Evolutionary conservation across 2,329 filamentous ascomycete genomes (phyloP), one percentile per base, ranked within the genome.

Genomic region (Zelopaecilomyces penicillatus): DNA sequence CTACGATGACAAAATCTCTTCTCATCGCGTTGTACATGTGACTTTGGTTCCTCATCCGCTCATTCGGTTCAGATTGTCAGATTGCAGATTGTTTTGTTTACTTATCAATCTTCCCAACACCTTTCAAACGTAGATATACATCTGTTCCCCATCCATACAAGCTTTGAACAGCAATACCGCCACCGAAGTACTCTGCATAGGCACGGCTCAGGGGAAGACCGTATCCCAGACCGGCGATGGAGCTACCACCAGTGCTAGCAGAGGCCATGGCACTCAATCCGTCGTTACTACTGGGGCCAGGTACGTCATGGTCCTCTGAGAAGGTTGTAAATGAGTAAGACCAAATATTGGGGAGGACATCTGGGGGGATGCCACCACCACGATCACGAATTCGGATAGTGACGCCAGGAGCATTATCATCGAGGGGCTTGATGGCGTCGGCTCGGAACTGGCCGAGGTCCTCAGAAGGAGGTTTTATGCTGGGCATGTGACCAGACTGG

Each of bases 241-340:
- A 91, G 60, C 85, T 90, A 1, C 79, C 76, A 42, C 87, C 85
- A 0, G 78, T 80, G 44, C 81, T 83, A 30, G 81, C 80, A 2
- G 77, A 77, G 1, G 85, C 83, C 40, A 96, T 83, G 4, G 83
- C 81, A 56, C 83, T 85, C 50, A 96, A 67, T 0, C 85, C 86
- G 30, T 68, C 65, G 30, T 62, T 60, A 37, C 67, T 64, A 32
- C 66, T 62, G 6, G 68, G 64, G 19, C 64, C 65, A 30, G 65
- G 62, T 39, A 67, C 52, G 4, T 69, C 68, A 36, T 68, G 60
- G 46, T 78, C 71, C 50, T 78, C 87, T 45, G 80, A 83, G 64
- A 97, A 97, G 0, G 93, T 98, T 19, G 91, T 96, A 63, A 96
- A 98, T 50, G 87, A 93, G 63, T 97, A 98, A 5, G 89, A 90